Percentiles rank a stretch among this genome's conserved stretches.
phyloP scores from a whole-genome alignment of 768 basidiomycete genomes.

The Crepidotus variabilis region DNA sequence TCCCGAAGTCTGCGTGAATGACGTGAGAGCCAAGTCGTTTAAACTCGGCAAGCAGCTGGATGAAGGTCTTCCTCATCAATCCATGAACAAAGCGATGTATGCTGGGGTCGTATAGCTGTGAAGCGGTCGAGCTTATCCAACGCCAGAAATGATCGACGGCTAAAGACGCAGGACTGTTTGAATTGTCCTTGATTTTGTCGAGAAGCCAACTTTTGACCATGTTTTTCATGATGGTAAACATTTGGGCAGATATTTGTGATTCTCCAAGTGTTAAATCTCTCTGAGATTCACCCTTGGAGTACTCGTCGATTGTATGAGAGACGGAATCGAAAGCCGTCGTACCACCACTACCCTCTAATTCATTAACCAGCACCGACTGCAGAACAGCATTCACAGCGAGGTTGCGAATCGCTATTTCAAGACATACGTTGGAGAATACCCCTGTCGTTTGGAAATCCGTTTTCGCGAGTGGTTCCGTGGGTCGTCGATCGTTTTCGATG shows the following conservation, averaged over 20 bases:
- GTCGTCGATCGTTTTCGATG: conserved; percentile 79
- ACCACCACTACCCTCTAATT: conserved; percentile 93
- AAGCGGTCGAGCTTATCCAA: conserved; percentile 86
- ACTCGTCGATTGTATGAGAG: conserved; percentile 88
- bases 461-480: conserved; percentile 72
- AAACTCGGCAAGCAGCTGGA: conserved; percentile 95
- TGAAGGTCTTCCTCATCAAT: conserved; percentile 97
- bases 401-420: conserved; percentile 87
- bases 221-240: conserved; percentile 77
- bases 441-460: conserved; percentile 86
- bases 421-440: conserved; percentile 88
- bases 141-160: conserved; percentile 96
- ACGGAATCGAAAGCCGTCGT: conserved; percentile 92
- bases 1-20: conserved; percentile 90
- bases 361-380: conserved; percentile 93
- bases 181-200: conserved; percentile 72
- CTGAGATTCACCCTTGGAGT: conserved; percentile 58
- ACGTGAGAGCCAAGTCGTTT: conserved; percentile 91
- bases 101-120: conserved; percentile 88
- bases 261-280: conserved; percentile 85
- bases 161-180: conserved; percentile 60
- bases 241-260: conserved; percentile 81
- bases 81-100: conserved; percentile 92
- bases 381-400: conserved; percentile 92
- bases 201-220: conserved; percentile 92